These are phyloP conservation scores for Syzygium malaccense DNA, from an alignment of 441 rosid genomes.

Conservation along the genomic window DNA sequence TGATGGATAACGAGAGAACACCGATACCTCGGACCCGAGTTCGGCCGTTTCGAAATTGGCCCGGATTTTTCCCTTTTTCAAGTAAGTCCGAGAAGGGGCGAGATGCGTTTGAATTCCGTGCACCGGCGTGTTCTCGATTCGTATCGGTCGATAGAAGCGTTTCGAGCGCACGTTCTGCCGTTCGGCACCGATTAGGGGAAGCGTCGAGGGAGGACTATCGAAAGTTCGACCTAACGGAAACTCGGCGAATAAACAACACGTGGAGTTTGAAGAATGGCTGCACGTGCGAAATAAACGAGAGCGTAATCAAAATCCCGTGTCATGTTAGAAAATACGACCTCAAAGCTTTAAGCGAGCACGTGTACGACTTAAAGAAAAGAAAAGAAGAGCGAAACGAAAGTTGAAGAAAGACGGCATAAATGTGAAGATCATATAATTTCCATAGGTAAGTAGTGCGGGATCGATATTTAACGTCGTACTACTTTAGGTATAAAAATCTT, in stretches of 20 bases:
- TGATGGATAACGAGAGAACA: neutral
- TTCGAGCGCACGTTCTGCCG: neutral
- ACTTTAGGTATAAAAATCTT: accelerated
- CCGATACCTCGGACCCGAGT: neutral
- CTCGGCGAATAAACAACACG: neutral
- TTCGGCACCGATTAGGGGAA: neutral
- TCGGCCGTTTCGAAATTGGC: neutral
- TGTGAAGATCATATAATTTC: accelerated
- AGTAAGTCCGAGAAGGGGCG: neutral
- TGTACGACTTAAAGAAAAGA: neutral
- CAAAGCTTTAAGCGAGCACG: neutral
- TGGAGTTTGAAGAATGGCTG: too few relatives aligned
- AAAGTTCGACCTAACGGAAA: neutral
- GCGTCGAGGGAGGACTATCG: neutral
- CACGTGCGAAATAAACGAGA: too few relatives aligned
- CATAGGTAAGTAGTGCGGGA: accelerated
- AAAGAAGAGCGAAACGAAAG: accelerated
- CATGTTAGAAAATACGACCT: neutral
- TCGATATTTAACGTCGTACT: neutral
- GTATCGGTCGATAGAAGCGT: neutral
- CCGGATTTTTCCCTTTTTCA: neutral
- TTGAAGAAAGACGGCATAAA: accelerated
- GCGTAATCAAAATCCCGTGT: accelerated
- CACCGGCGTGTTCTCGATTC: neutral
- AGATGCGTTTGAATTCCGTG: neutral